Percentiles rank a stretch among this genome's conserved stretches.
phyloP scores from a whole-genome alignment of 2,329 filamentous ascomycete genomes.

The Colletotrichum sp. region DNA sequence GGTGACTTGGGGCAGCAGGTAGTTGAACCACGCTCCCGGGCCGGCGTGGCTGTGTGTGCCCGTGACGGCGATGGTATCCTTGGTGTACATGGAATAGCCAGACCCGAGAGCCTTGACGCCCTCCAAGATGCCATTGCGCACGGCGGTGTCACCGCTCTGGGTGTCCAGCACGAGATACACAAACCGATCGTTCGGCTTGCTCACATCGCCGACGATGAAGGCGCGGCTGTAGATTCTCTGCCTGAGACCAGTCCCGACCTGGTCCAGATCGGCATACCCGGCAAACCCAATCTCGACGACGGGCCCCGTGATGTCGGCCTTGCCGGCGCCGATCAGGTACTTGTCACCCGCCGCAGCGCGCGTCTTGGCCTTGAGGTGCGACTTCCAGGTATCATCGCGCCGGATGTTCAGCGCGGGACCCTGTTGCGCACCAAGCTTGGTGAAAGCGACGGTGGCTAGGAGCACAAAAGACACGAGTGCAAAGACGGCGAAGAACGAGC shows the following conservation, averaged over 20 bases:
- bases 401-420: neutral
- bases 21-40: conserved; percentile 93
- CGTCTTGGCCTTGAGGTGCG: conserved; percentile 7
- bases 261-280: conserved; percentile 86
- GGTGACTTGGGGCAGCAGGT: conserved; percentile 89
- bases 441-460: conserved; percentile 6
- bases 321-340: conserved; percentile 60
- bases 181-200: conserved; percentile 72
- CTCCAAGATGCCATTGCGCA: conserved; percentile 85
- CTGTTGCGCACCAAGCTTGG: neutral
- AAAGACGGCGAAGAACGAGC: conserved; percentile 15
- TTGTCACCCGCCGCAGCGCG: conserved; percentile 35
- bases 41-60: conserved; percentile 94
- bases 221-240: conserved; percentile 89
- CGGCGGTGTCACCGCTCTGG: conserved; percentile 85
- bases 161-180: conserved; percentile 89
- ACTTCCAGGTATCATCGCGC: conserved; percentile 1
- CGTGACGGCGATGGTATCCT: conserved; percentile 85
- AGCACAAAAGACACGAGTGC: conserved; percentile 13
- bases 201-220: conserved; percentile 79
- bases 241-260: conserved; percentile 81
- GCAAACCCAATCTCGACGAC: conserved; percentile 91
- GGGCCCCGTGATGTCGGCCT: conserved; percentile 69
- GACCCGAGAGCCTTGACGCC: conserved; percentile 71
- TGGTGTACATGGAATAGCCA: conserved; percentile 75